phyloP scores from a whole-genome alignment of 2,329 filamentous ascomycete genomes.

The Colletotrichum sp. region DNA sequence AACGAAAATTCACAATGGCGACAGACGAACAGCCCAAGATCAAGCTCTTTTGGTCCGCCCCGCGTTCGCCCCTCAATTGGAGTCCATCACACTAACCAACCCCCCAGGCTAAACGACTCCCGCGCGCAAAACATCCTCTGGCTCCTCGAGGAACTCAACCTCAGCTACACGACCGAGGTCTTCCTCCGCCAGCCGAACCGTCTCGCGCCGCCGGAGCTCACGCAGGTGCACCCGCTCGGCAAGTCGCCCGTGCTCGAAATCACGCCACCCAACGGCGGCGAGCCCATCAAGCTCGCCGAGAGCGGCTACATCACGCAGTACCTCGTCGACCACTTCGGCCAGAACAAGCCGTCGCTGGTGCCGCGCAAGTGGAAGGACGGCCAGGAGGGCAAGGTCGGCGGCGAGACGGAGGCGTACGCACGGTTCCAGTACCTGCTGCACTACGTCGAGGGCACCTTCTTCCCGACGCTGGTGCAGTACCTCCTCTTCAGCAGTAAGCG shows the following conservation, averaged over 20 bases:
- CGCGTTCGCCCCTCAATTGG: background rate
- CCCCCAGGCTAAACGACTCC: constrained; percentile 77
- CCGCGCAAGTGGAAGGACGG: constrained; percentile 61
- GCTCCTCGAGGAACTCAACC: constrained; percentile 82
- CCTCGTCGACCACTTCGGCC: constrained; percentile 67
- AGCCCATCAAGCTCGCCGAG: constrained; percentile 75
- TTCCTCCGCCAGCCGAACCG: constrained; percentile 67
- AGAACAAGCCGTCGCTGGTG: constrained; percentile 48
- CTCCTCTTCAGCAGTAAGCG: constrained; percentile 36
- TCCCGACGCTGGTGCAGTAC: constrained; percentile 69
- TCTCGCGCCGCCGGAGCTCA: constrained; percentile 76
- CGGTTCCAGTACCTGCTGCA: constrained; percentile 76
- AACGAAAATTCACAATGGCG: background rate
- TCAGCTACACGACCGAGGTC: constrained; percentile 79
- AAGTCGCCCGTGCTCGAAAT: constrained; percentile 84
- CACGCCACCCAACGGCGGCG: constrained; percentile 26
- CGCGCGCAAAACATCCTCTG: constrained; percentile 84
- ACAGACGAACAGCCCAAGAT: constrained; percentile 53
- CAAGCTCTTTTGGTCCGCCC: constrained; percentile 65
- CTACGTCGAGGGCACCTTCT: constrained; percentile 84
- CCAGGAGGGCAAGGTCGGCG: constrained; percentile 60
- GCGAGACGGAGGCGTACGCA: constrained; percentile 66
- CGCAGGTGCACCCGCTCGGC: constrained; percentile 81
- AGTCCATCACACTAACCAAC: background rate
- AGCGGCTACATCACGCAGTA: constrained; percentile 87